Evolutionary conservation across 305 asterid species (phyloP).

Genomic region (Solanum chacoense): DNA sequence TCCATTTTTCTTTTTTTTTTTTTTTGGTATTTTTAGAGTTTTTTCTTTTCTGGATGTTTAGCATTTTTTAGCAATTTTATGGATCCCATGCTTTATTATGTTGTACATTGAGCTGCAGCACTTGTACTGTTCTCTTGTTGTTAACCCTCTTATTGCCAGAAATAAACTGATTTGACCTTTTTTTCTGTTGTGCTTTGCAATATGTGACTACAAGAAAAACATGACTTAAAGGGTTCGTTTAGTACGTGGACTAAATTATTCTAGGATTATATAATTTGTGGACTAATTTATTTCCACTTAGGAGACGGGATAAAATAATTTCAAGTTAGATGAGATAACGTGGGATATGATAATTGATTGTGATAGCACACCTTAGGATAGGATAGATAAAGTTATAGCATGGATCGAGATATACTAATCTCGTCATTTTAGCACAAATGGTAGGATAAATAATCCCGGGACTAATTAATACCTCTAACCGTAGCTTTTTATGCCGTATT

Average conservation of each 20-base stretch:
- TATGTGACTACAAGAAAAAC: neutral
- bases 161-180: neutral
- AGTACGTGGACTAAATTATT: neutral
- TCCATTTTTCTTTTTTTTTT: neutral
- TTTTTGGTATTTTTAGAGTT: neutral
- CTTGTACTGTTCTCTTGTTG: neutral
- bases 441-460: neutral
- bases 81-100: neutral
- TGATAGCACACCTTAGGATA: neutral
- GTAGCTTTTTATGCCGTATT: neutral
- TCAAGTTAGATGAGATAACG: neutral
- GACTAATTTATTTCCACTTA: neutral
- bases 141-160: neutral
- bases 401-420: neutral
- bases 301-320: neutral
- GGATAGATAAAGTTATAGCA: neutral
- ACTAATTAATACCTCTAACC: neutral
- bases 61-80: neutral
- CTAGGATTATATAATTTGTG: neutral
- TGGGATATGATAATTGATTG: neutral
- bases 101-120: neutral
- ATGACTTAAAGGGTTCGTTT: neutral
- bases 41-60: neutral
- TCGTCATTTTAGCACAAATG: neutral
- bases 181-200: neutral